These are phyloP conservation scores for Stentor roeselii DNA, from an alignment of 73 alveolate genomes.

Conservation along the genomic window DNA sequence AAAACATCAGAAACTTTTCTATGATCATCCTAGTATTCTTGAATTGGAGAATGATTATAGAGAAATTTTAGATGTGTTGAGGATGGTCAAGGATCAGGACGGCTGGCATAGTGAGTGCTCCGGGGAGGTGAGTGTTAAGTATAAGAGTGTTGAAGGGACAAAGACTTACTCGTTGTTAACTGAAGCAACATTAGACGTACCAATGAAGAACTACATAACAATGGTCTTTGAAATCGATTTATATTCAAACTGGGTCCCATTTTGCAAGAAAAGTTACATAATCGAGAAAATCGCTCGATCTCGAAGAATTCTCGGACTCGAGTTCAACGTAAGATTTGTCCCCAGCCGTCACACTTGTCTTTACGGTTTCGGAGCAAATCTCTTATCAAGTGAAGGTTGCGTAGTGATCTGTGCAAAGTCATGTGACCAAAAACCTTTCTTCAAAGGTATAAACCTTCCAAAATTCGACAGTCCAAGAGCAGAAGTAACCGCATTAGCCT, in stretches of 20 bases:
- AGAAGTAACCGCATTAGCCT: neutral
- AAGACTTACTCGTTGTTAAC: conserved; percentile 31
- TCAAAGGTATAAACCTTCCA: conserved; percentile 15
- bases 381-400: neutral
- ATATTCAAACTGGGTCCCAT: conserved; percentile 43
- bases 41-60: conserved; percentile 33
- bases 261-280: conserved; percentile 9
- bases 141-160: conserved; percentile 32
- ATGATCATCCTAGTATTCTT: neutral
- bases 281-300: neutral
- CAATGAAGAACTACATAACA: conserved; percentile 29
- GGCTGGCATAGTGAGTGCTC: conserved; percentile 34
- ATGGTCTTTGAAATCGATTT: conserved; percentile 39
- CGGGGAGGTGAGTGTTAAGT: conserved; percentile 28
- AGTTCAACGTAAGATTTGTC: neutral
- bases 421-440: neutral
- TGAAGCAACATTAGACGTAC: conserved; percentile 38
- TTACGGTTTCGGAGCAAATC: conserved; percentile 2
- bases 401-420: neutral
- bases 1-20: neutral
- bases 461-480: neutral
- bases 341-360: conserved; percentile 7
- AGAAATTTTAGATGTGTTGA: conserved; percentile 26
- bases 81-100: conserved; percentile 30
- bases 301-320: neutral